Evolutionary conservation across 2,329 filamentous ascomycete species (phyloP).

Genomic region (Colletotrichum endophyticum): DNA sequence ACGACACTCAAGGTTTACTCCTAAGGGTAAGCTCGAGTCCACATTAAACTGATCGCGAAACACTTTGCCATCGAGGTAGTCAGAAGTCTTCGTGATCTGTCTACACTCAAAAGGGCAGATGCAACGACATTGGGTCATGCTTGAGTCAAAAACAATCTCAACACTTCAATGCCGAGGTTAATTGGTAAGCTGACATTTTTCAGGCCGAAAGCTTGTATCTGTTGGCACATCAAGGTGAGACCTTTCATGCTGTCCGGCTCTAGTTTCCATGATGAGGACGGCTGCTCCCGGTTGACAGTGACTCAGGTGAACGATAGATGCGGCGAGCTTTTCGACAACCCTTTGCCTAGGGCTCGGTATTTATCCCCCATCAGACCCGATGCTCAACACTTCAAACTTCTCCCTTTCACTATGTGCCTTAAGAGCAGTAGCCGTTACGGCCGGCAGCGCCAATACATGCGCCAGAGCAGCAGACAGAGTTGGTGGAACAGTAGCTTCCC

Average conservation of each 20-base stretch:
- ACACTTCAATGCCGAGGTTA: neutral
- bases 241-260: neutral
- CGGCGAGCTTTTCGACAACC: neutral
- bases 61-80: neutral
- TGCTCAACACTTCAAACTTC: fast-evolving
- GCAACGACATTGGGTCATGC: neutral
- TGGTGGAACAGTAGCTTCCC: neutral
- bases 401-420: neutral
- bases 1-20: neutral
- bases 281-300: neutral
- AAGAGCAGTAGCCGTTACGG: neutral
- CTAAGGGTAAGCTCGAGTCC: neutral
- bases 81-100: neutral
- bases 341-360: neutral
- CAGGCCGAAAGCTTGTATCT: neutral
- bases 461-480: neutral
- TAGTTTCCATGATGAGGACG: neutral
- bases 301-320: neutral
- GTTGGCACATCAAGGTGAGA: neutral
- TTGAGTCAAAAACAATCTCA: neutral
- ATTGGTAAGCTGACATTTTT: neutral
- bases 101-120: neutral
- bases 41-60: neutral
- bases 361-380: neutral
- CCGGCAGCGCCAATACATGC: neutral